Evolutionary conservation across 495 filamentous ascomycete genomes (phyloP), one percentile per base, ranked within the genome.

Genomic region (Trichoderma gamsii): DNA sequence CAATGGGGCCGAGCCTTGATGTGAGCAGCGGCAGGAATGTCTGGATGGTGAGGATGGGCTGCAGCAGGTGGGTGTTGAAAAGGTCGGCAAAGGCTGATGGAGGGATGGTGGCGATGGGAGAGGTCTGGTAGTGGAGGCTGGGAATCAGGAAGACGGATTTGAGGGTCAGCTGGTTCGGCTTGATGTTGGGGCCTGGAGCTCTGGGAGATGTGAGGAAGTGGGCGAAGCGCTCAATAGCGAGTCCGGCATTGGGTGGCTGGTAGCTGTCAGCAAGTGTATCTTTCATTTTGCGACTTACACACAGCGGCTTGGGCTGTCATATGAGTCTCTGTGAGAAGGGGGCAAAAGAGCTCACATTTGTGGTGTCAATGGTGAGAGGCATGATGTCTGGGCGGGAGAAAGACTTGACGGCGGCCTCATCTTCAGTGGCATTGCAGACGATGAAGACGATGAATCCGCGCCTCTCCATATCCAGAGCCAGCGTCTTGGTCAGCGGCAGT

Each of bases 401-500:
- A 46, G 85, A 83, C 65, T 90, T 87, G 35, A 98, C 87, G 43
- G 88, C 76, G 16, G 90, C 83, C 71, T 98, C 96, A 70, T 98
- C 96, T 64, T 95, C 90, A 59, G 85, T 76, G 11, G 85, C 89
- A 68, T 84, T 88, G 69, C 91, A 92, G 0, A 95, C 89, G 64
- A 99, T 81, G 73, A 91, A 98, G 27, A 98, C 93, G 63, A 98
- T 91, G 74, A 96, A 98, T 16, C 96, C 96, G 65, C 93, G 86
- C 65, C 92, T 85, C 76, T 98, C 95, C 67, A 99, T 74, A 72
- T 98, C 96, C 35, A 91, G 74, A 1, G 91, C 86, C 68, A 99
- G 85, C 18, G 91, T 90, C 69, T 87, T 85, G 1, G 90, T 92
- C 72, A 97, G 82, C 23, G 92, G 91, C 68, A 95, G 87, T 69